Base-by-base conservation (phyloP, 2,329 filamentous ascomycete genomes). In the Talaromyces rugulosus region DNA sequence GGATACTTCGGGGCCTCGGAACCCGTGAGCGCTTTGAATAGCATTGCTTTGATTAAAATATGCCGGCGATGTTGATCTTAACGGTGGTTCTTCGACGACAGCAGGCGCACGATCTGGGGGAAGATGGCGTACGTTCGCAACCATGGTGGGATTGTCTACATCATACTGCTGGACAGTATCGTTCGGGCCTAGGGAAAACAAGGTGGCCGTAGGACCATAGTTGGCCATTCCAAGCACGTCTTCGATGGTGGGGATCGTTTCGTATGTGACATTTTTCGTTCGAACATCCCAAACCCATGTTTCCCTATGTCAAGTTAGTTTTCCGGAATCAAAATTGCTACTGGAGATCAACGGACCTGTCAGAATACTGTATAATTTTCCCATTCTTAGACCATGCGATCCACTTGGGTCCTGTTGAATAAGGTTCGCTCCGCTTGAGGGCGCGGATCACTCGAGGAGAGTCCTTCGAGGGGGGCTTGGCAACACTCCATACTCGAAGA, bases 321-420 rank as follows among this genome's bases (percentile, higher is more conserved):
- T 30, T 14, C 14, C 47, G 27, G 59, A 33, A 53, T 16, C 11
- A 31, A 57, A 56, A 11, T 5, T 9, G 47, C 9, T 11, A 27
- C 8, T 8, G 5, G 40, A 58, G 34, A 47, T 58, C 40, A 60
- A 86, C 91, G 80, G 82, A 96, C 93, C 89, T 87, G 77, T 97
- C 92, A 5, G 91, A 90, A 76, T 88, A 93, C 77, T 99, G 95
- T 66, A 99, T 87, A 66, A 99, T 92, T 67, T 93, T 89, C 44
- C 95, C 95, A 79, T 96, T 98, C 78, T 97, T 98, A 0, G 95
- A 98, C 95, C 95, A 99, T 23, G 88, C 90, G 82, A 97, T 93
- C 95, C 95, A 99, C 73, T 96, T 96, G 42, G 91, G 89, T 1
- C 92, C 92, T 2, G 86, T 79, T 36, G 86, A 80, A 67, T 85